Evolutionary conservation across 2,329 filamentous ascomycete genomes (phyloP).

Genomic region (Camillea tinctor): DNA sequence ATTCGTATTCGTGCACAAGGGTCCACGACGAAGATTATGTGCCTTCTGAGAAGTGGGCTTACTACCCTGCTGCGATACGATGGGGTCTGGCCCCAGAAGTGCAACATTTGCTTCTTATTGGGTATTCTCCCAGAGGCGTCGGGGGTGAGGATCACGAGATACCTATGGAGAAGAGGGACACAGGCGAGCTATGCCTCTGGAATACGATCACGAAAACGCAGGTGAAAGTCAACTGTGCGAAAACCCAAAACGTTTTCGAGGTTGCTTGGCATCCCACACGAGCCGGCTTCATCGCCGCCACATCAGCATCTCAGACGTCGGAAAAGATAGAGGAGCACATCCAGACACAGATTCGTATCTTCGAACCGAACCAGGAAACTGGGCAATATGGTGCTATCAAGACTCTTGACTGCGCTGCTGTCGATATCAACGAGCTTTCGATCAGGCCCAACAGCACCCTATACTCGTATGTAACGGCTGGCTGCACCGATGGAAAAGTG

Average conservation of each 20-base stretch:
- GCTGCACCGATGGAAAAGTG: slow-evolving; percentile 59
- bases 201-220: slow-evolving; percentile 44
- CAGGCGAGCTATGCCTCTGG: slow-evolving; percentile 62
- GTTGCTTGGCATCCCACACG: slow-evolving; percentile 60
- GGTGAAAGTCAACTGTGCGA: slow-evolving; percentile 49
- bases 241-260: slow-evolving; percentile 62
- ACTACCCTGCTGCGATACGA: slow-evolving; percentile 62
- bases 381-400: slow-evolving; percentile 47
- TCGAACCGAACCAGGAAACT: slow-evolving; percentile 35
- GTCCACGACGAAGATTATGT: slow-evolving; percentile 33
- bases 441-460: slow-evolving; percentile 53
- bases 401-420: slow-evolving; percentile 56
- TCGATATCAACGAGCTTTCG: slow-evolving; percentile 62
- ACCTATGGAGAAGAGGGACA: slow-evolving; percentile 54
- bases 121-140: slow-evolving; percentile 60
- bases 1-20: slow-evolving; percentile 33
- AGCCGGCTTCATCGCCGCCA: slow-evolving; percentile 55
- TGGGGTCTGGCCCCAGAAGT: slow-evolving; percentile 52
- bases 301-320: slow-evolving; percentile 48
- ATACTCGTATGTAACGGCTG: slow-evolving; percentile 57
- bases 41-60: slow-evolving; percentile 54
- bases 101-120: slow-evolving; percentile 55
- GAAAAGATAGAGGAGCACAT: slow-evolving; percentile 42
- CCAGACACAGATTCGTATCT: slow-evolving; percentile 59
- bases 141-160: slow-evolving; percentile 55